phyloP scores from a whole-genome alignment of 805 yeast species.

The Myxozyma kluyveri region DNA sequence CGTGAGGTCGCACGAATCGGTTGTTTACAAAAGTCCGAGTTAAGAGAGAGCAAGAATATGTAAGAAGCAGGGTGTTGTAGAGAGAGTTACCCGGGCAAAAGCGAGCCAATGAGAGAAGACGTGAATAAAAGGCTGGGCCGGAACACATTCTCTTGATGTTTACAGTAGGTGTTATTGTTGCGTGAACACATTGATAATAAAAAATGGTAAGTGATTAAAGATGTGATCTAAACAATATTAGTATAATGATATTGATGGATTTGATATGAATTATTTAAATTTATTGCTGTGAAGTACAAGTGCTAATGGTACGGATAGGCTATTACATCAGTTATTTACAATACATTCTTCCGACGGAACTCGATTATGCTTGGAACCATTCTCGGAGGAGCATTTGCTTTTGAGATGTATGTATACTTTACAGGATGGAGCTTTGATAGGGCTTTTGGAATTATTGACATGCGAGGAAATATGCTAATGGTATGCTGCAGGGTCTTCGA shows the following conservation, averaged over 20 bases:
- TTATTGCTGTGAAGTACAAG: neutral
- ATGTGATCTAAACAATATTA: neutral
- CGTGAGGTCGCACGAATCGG: too few species aligned
- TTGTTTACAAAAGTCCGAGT: too few species aligned
- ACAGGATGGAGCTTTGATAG: neutral
- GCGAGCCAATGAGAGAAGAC: too few species aligned
- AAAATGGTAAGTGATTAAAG: too few species aligned
- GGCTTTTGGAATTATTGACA: neutral
- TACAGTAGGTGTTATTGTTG: too few species aligned
- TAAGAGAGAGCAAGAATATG: too few species aligned
- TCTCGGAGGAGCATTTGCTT: conserved; percentile 72
- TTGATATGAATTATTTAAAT: neutral
- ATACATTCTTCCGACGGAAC: conserved; percentile 73
- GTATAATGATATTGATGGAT: neutral
- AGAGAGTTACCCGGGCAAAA: too few species aligned
- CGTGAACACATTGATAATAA: too few species aligned
- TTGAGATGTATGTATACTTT: conserved; percentile 52
- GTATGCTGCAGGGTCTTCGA: conserved; percentile 36
- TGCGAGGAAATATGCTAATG: neutral
- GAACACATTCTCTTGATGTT: too few species aligned
- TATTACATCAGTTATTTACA: conserved; percentile 47
- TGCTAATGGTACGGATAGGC: conserved; percentile 6
- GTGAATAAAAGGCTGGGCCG: too few species aligned
- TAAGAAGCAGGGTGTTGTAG: too few species aligned
- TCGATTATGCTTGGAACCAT: conserved; percentile 73